A percentile compares a stretch with the other conserved stretches of the same genome.
These are phyloP conservation scores for Lumnitzera littorea DNA, from an alignment of 345 rosid genomes.

Conservation along the genomic window DNA sequence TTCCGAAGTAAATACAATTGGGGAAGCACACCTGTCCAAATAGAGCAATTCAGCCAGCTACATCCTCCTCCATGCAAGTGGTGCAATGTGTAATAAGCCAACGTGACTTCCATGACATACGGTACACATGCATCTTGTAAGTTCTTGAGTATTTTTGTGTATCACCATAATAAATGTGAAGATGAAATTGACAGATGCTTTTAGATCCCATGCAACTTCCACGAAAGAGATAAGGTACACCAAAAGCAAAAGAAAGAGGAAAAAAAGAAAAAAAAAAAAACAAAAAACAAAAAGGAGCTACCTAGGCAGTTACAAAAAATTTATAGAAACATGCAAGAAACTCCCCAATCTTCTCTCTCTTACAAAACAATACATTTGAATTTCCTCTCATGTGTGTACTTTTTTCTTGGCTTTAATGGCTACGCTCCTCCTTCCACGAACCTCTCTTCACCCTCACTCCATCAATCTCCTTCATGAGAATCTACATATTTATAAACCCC, in stretches of 20 bases:
- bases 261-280: not conserved
- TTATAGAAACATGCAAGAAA: slow-evolving; percentile 4
- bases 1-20: too few species aligned
- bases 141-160: not conserved
- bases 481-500: not conserved
- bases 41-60: too few species aligned
- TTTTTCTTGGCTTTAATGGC: slow-evolving; percentile 3
- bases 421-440: slow-evolving; percentile 11
- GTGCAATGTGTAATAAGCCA: too few species aligned
- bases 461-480: not conserved
- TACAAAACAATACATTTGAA: not conserved
- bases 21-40: too few species aligned
- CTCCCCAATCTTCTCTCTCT: slow-evolving; percentile 1
- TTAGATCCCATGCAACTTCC: slow-evolving; percentile 39
- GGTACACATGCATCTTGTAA: too few species aligned
- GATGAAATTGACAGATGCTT: not conserved
- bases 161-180: not conserved
- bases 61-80: too few species aligned
- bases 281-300: not conserved
- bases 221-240: slow-evolving; percentile 26
- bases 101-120: too few species aligned
- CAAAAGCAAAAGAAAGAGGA: not conserved
- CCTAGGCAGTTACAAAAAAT: not conserved
- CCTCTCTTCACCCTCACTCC: slow-evolving; percentile 5
- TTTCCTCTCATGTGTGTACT: not conserved